phyloP scores from a whole-genome alignment of 371 early-diverging fungal species.

The Saksenaea vasiformis region DNA sequence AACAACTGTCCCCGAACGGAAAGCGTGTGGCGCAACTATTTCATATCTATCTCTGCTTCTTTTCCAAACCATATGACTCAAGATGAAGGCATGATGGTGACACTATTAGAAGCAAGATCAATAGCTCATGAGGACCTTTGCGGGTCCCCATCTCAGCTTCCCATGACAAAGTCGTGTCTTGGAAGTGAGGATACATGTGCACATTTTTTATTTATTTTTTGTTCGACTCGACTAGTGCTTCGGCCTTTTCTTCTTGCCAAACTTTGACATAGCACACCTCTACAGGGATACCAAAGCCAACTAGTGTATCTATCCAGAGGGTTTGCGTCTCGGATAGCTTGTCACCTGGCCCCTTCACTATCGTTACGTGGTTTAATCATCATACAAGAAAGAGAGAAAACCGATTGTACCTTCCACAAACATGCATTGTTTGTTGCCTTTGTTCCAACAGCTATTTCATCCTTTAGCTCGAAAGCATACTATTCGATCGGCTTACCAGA shows the following conservation, averaged over 20 bases:
- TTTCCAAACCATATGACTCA: not conserved
- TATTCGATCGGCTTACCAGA: constrained; percentile 47
- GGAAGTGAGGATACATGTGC: not conserved
- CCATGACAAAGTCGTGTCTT: not conserved
- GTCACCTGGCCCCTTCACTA: constrained; percentile 80
- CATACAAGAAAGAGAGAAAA: not conserved
- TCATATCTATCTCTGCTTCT: not conserved
- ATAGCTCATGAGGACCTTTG: not conserved
- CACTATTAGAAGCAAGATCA: not conserved
- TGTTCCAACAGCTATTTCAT: constrained; percentile 60
- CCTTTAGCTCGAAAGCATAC: not conserved
- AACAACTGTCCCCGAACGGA: too few relatives aligned
- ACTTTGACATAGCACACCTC: constrained; percentile 69
- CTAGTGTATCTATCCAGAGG: constrained; percentile 70
- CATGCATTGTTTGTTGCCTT: constrained; percentile 50
- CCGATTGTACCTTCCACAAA: constrained; percentile 63
- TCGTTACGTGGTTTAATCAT: not conserved
- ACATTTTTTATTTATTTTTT: not conserved
- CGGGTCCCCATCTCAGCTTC: not conserved
- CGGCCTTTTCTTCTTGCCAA: constrained; percentile 48
- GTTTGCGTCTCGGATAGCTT: constrained; percentile 74
- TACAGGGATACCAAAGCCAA: constrained; percentile 54
- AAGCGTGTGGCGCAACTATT: too few relatives aligned
- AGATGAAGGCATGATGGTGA: not conserved
- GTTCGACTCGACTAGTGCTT: not conserved